phyloP scores from a whole-genome alignment of 805 yeast species.

The Barnettozyma salicaria region DNA sequence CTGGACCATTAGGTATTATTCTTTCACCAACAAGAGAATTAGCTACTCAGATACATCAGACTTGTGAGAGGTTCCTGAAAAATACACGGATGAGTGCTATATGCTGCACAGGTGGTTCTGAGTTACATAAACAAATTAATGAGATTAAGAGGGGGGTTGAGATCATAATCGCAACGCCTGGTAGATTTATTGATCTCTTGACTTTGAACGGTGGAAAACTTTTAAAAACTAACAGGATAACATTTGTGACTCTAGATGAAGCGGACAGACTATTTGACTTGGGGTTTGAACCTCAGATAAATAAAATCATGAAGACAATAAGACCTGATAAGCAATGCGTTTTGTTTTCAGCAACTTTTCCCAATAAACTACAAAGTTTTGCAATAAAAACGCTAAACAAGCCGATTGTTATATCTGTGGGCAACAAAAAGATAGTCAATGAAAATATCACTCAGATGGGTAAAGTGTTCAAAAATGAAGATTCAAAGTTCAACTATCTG shows the following conservation, averaged over 20 bases:
- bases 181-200: conserved; percentile 82
- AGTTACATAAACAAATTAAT: conserved; percentile 75
- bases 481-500: conserved; percentile 50
- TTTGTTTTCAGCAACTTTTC: conserved; percentile 91
- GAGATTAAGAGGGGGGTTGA: conserved; percentile 73
- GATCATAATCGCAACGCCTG: conserved; percentile 89
- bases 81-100: conserved; percentile 46
- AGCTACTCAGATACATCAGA: conserved; percentile 75
- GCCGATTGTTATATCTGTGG: conserved; percentile 76
- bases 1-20: conserved; percentile 75
- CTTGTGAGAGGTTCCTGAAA: conserved; percentile 52
- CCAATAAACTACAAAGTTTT: conserved; percentile 66
- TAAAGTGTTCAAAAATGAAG: conserved; percentile 47
- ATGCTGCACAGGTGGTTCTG: conserved; percentile 90
- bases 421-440: conserved; percentile 75
- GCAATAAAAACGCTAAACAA: conserved; percentile 58
- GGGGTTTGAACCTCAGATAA: conserved; percentile 96
- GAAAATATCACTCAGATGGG: conserved; percentile 72
- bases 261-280: conserved; percentile 96
- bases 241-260: conserved; percentile 88
- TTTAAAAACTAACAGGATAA: conserved; percentile 53
- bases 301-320: conserved; percentile 65
- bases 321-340: conserved; percentile 88
- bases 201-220: conserved; percentile 80
- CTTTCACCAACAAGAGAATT: conserved; percentile 91